Evolutionary conservation across 2,329 filamentous ascomycete genomes (phyloP), one percentile per base, ranked within the genome.

Genomic region (Alternaria consortialis): DNA sequence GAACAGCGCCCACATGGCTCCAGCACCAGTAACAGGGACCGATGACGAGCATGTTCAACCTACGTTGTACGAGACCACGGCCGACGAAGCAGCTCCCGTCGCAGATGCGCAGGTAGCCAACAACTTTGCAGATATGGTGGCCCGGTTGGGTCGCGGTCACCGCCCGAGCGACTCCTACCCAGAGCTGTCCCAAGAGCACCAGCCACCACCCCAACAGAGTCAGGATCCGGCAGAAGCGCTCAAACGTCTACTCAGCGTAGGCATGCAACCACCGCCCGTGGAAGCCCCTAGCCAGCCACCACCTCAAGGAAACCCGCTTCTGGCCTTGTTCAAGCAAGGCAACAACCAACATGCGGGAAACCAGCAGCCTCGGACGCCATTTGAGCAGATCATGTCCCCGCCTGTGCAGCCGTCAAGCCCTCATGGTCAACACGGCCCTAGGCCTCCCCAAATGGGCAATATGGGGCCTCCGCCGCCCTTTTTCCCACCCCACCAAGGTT

Each of bases 351-450:
- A 64, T 42, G 56, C 57, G 46, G 58, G 60, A 15, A 48, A 48
- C 13, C 58, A 65, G 8, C 61, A 62, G 27, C 78, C 78, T 4
- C 68, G 60, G 39, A 87, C 86, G 5, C 85, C 87, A 8, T 75
- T 86, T 32, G 86, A 90, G 13, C 85, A 87, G 62, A 80, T 82
- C 17, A 77, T 82, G 52, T 73, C 76, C 5, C 82, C 85, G 27
- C 81, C 84, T 23, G 74, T 84, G 29, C 83, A 86, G 71, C 86
- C 88, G 13, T 81, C 80, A 40, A 86, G 85, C 42, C 87, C 88
- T 7, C 74, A 76, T 44, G 87, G 88, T 50, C 72, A 80, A 32
- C 80, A 81, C 46, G 84, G 87, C 71, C 83, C 86, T 57, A 84
- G 85, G 52, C 81, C 84, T 40, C 83, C 84, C 15, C 82, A 84